Evolutionary conservation across 2,329 filamentous ascomycete species (phyloP).

Genomic region (Ophiostoma triangulosporum): DNA sequence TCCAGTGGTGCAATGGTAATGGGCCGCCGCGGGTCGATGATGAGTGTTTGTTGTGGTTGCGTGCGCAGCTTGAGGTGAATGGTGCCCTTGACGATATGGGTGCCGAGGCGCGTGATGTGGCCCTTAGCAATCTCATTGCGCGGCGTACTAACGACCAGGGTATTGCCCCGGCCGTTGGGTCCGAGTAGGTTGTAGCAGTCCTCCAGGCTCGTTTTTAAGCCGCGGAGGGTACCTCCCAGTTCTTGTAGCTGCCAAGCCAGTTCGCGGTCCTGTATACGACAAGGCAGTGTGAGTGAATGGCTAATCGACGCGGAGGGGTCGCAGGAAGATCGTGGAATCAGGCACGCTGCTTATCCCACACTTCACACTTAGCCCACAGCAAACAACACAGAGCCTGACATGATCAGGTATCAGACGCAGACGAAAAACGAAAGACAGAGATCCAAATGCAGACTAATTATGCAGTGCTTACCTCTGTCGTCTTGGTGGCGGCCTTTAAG

Average conservation of each 20-base stretch:
- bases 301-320: too few species aligned
- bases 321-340: too few species aligned
- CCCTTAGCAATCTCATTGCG: conserved; percentile 87
- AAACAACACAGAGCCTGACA: conserved; percentile 8
- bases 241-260: conserved; percentile 41
- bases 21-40: conserved; percentile 33
- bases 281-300: conserved; percentile 21
- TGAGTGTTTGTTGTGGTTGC: conserved; percentile 38
- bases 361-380: not conserved
- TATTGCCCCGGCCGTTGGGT: conserved; percentile 34
- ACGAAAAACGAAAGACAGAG: not conserved
- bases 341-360: too few species aligned
- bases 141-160: conserved; percentile 75
- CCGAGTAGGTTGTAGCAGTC: conserved; percentile 77
- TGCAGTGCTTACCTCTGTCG: conserved; percentile 39
- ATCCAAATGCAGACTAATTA: too few species aligned
- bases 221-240: conserved; percentile 33
- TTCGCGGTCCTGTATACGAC: conserved; percentile 31
- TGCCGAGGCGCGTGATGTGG: conserved; percentile 77
- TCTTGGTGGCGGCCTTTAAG: conserved; percentile 35
- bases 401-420: not conserved
- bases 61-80: conserved; percentile 66
- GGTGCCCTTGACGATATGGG: conserved; percentile 79
- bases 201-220: conserved; percentile 55
- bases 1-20: conserved; percentile 57